These are phyloP conservation scores for Aspergillus bridgeri DNA, from an alignment of 495 filamentous ascomycete species.

Conservation along the genomic window DNA sequence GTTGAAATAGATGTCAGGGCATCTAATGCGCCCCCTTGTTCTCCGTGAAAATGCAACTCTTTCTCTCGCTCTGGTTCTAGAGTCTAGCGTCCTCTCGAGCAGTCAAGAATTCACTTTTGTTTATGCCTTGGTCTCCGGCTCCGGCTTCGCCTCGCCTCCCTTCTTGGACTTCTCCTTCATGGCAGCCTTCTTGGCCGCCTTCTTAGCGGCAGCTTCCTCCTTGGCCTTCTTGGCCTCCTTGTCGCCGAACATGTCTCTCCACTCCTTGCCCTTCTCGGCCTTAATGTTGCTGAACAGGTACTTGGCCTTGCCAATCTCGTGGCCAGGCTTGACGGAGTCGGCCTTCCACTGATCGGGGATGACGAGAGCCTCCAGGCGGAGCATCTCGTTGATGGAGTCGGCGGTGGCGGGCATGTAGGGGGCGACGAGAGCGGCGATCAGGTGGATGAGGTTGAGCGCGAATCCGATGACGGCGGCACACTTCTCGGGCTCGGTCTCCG, in stretches of 20 bases:
- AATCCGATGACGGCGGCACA: constrained; percentile 76
- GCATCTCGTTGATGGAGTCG: constrained; percentile 67
- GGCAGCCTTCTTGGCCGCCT: constrained; percentile 51
- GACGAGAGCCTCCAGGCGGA: constrained; percentile 57
- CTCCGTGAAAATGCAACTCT: background rate
- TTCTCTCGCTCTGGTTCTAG: background rate
- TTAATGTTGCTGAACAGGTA: constrained; percentile 85
- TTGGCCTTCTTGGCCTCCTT: constrained; percentile 62
- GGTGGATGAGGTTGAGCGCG: constrained; percentile 76
- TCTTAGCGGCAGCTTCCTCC: constrained; percentile 59
- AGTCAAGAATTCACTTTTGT: background rate
- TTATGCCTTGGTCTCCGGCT: background rate
- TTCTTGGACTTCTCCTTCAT: constrained; percentile 24
- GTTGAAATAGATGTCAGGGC: background rate
- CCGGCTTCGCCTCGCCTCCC: constrained; percentile 19
- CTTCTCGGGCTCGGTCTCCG: constrained; percentile 67
- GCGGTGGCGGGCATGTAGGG: constrained; percentile 87
- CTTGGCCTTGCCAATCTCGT: constrained; percentile 76
- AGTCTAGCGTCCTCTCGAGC: background rate
- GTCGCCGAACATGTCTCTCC: constrained; percentile 78
- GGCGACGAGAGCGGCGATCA: constrained; percentile 69
- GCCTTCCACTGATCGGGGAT: constrained; percentile 69
- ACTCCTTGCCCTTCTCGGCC: constrained; percentile 75
- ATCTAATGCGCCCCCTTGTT: background rate
- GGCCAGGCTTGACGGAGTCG: constrained; percentile 60